These are phyloP conservation scores for Acorus gramineus DNA, from an alignment of 106 monocot species.

Conservation along the genomic window DNA sequence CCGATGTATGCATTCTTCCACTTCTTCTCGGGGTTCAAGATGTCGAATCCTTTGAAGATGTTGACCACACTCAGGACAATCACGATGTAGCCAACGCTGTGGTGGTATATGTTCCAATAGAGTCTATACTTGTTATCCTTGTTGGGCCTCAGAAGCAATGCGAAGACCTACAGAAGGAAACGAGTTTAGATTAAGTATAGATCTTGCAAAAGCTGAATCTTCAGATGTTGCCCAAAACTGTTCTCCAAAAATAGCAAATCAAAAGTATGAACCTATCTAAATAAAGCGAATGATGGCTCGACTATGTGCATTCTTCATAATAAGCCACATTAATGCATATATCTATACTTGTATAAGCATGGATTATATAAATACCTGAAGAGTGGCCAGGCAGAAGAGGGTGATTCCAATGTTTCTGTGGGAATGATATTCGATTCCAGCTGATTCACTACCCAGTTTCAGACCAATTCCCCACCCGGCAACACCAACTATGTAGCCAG, in stretches of 20 bases:
- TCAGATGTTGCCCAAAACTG: not conserved
- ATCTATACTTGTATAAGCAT: too few species aligned
- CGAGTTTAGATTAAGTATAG: too few species aligned
- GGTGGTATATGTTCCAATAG: slow-evolving; percentile 78
- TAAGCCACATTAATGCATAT: too few species aligned
- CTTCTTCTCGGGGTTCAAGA: slow-evolving; percentile 30
- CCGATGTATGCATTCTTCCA: slow-evolving; percentile 58
- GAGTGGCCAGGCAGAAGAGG: slow-evolving; percentile 39
- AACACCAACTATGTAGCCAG: slow-evolving; percentile 38
- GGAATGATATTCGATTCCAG: slow-evolving; percentile 26
- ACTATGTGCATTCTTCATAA: too few species aligned
- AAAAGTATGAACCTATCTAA: too few species aligned
- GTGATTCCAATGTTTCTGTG: slow-evolving; percentile 61
- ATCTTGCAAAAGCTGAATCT: not conserved
- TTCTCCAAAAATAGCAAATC: not conserved
- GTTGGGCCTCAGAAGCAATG: slow-evolving; percentile 64
- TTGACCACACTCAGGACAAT: slow-evolving; percentile 59
- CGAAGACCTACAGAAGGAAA: slow-evolving; percentile 33
- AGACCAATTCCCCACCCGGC: slow-evolving; percentile 55
- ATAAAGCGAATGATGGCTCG: too few species aligned
- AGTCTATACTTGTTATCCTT: slow-evolving; percentile 62
- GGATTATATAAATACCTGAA: slow-evolving; percentile 21
- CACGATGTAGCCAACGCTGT: slow-evolving; percentile 50
- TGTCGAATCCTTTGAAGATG: slow-evolving; percentile 58
- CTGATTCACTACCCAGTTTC: slow-evolving; percentile 42